These are phyloP conservation scores for Cryptococcus sp. DNA, from an alignment of 1,284 basidiomycete species.

Conservation along the genomic window DNA sequence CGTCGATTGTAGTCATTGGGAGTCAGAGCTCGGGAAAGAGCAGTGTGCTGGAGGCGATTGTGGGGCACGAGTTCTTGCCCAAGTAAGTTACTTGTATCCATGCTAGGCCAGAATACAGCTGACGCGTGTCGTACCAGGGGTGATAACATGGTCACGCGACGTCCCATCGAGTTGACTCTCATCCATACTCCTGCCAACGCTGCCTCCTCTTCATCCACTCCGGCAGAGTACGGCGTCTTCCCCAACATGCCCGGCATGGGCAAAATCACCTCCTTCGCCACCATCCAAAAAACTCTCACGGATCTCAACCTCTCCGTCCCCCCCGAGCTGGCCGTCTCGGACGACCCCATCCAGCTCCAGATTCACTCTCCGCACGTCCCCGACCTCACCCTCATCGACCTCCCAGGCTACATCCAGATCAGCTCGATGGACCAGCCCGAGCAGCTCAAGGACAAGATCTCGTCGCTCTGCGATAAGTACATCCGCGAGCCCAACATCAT, in stretches of 20 bases:
- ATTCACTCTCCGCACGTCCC: constrained; percentile 95
- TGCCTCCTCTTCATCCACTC: constrained; percentile 54
- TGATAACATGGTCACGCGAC: constrained; percentile 98
- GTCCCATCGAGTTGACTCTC: constrained; percentile 95
- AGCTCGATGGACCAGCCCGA: constrained; percentile 95
- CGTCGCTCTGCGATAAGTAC: constrained; percentile 86
- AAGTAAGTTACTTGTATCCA: constrained; percentile 61
- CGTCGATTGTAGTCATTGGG: constrained; percentile 96
- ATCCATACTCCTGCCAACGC: constrained; percentile 73
- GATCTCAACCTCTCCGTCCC: constrained; percentile 95
- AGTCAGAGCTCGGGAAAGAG: constrained; percentile 98
- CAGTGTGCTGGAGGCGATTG: constrained; percentile 93
- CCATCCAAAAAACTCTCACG: constrained; percentile 87
- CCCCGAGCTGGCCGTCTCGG: constrained; percentile 81
- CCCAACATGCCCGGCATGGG: constrained; percentile 66
- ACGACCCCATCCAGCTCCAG: constrained; percentile 91
- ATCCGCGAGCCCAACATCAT: constrained; percentile 98
- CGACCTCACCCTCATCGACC: constrained; percentile 93
- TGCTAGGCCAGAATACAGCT: background rate
- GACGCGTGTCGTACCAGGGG: constrained; percentile 58
- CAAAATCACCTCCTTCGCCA: constrained; percentile 81
- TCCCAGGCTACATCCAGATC: constrained; percentile 97
- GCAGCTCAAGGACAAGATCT: constrained; percentile 87
- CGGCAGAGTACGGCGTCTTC: constrained; percentile 89
- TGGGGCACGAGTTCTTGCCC: constrained; percentile 96